phyloP scores from a whole-genome alignment of 2,329 filamentous ascomycete species.

The Trichoderma guizhouense region DNA sequence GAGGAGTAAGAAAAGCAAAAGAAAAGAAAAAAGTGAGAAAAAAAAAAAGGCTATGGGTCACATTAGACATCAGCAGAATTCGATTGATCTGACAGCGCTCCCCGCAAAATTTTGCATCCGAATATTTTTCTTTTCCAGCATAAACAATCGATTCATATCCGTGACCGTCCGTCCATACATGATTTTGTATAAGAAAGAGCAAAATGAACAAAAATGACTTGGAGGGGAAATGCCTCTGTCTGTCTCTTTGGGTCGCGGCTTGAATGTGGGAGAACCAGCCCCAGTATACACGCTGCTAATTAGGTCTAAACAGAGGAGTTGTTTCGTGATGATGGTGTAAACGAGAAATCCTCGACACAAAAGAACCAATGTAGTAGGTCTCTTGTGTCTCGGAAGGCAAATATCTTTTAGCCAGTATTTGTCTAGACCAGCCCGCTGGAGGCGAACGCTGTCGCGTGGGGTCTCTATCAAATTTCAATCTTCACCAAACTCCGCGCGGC shows the following conservation, averaged over 20 bases:
- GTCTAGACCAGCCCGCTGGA: slow-evolving; percentile 11
- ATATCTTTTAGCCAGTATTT: slow-evolving; percentile 14
- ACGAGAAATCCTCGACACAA: not conserved
- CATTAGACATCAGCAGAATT: slow-evolving; percentile 13
- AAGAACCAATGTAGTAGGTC: not conserved
- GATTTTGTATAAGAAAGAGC: slow-evolving; percentile 9
- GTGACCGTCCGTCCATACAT: slow-evolving; percentile 22
- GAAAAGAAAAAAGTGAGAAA: not conserved
- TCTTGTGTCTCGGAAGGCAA: not conserved
- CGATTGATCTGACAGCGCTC: slow-evolving; percentile 6
- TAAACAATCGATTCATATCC: slow-evolving; percentile 18
- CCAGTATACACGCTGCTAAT: slow-evolving; percentile 22
- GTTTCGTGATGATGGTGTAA: slow-evolving; percentile 5
- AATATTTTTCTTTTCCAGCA: slow-evolving; percentile 10
- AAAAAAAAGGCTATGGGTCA: not conserved
- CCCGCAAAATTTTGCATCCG: not conserved
- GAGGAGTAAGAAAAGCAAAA: not conserved
- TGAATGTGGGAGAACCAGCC: slow-evolving; percentile 24
- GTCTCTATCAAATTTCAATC: slow-evolving; percentile 20
- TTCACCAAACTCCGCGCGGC: slow-evolving; percentile 18
- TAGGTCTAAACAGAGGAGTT: slow-evolving; percentile 13
- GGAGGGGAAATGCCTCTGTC: not conserved
- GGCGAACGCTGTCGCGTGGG: slow-evolving; percentile 7
- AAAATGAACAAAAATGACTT: slow-evolving; percentile 11
- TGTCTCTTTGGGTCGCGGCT: slow-evolving; percentile 10